Evolutionary conservation across 169 alveolate species (phyloP).

Genomic region (Plasmodium coatneyi): DNA sequence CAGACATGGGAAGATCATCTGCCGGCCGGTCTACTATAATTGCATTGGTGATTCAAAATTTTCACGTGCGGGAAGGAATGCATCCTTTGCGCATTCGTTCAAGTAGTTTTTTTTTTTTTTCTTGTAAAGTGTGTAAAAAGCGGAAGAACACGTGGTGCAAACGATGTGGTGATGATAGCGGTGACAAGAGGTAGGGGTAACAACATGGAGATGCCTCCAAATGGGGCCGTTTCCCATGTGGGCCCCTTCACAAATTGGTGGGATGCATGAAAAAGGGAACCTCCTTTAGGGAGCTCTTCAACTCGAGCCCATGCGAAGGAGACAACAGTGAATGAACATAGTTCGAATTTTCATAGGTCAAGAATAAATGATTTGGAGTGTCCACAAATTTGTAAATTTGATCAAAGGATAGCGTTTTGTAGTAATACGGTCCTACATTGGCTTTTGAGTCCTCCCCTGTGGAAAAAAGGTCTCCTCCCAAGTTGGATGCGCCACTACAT

Average conservation of each 20-base stretch:
- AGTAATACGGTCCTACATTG: neutral
- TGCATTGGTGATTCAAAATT: neutral
- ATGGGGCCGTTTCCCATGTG: neutral
- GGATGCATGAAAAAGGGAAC: slow-evolving; percentile 54
- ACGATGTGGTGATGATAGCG: neutral
- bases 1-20: neutral
- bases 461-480: neutral
- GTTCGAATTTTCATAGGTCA: slow-evolving; percentile 53
- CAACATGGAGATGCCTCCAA: neutral
- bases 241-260: slow-evolving; percentile 31
- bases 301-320: slow-evolving; percentile 30
- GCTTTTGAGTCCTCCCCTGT: neutral
- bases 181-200: neutral
- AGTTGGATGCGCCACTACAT: neutral
- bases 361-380: slow-evolving; percentile 51
- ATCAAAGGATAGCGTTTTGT: slow-evolving; percentile 23
- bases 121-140: neutral
- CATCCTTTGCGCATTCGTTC: slow-evolving; percentile 2
- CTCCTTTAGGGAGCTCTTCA: slow-evolving; percentile 49
- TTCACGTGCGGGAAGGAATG: neutral
- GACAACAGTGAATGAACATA: slow-evolving; percentile 30
- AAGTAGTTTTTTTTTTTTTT: neutral
- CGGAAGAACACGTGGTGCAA: neutral
- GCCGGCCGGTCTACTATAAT: neutral
- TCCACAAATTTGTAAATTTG: slow-evolving; percentile 43